These are phyloP conservation scores for Colletotrichum salicis DNA, from an alignment of 2,329 filamentous ascomycete genomes.

Conservation along the genomic window DNA sequence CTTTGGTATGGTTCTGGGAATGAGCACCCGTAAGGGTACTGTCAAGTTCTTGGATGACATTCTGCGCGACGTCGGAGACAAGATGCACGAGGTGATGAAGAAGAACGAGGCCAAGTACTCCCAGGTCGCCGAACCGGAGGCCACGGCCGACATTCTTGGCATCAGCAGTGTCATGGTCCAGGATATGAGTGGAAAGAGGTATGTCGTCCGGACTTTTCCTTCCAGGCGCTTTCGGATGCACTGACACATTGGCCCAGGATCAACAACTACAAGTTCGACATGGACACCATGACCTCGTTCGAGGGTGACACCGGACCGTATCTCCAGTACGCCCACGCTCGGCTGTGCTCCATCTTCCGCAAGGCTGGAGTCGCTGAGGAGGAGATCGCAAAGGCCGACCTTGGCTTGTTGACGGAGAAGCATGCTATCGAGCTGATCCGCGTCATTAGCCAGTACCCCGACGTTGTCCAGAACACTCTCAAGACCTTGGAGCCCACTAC, in stretches of 20 bases:
- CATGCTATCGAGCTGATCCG: conserved; percentile 80
- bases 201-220: conserved; percentile 42
- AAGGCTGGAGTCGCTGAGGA: conserved; percentile 63
- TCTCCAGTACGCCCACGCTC: conserved; percentile 84
- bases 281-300: conserved; percentile 59
- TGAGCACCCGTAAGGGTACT: conserved; percentile 77
- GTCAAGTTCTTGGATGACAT: conserved; percentile 81
- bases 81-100: conserved; percentile 98
- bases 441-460: conserved; percentile 84
- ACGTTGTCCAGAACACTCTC: conserved; percentile 84
- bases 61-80: conserved; percentile 82
- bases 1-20: conserved; percentile 77
- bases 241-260: conserved; percentile 52
- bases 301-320: conserved; percentile 89
- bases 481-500: conserved; percentile 82
- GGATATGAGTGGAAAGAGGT: conserved; percentile 96
- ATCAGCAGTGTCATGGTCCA: conserved; percentile 98
- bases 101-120: conserved; percentile 91
- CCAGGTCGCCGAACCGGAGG: conserved; percentile 85
- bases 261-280: conserved; percentile 76
- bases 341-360: conserved; percentile 73
- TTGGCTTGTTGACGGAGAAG: conserved; percentile 74
- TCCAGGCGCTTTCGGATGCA: conserved; percentile 35
- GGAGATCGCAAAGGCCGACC: conserved; percentile 71
- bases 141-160: conserved; percentile 86